Evolutionary conservation across 2,329 filamentous ascomycete species (phyloP), one percentile per base, ranked within the genome.

Genomic region (Fusarium phyllophilum): DNA sequence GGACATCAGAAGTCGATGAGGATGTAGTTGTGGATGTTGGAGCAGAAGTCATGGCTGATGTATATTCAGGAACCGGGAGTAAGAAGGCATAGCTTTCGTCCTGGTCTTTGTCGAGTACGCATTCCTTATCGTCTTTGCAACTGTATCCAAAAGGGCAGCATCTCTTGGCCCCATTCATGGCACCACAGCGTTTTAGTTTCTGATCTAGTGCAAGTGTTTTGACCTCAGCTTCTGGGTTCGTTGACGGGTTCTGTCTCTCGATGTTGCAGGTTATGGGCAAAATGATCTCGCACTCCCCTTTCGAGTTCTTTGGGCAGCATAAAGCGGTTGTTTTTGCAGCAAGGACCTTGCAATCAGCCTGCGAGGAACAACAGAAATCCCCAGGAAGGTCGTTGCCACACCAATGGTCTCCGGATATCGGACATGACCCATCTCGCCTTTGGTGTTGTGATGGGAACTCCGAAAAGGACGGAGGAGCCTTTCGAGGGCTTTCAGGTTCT

Each of bases 121-220:
- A 78, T 24, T 66, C 48, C n/a, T 58, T 61, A 22, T 68, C 51
- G 20, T 57, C 67, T 18, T 65, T 68, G 60, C 77, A 78, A 29
- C 73, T 67, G 34, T 78, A 78, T 14, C 77, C 77, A 57, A 78
- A 78, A 15, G 77, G 77, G 17, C 77, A 78, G 55, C 77, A 78
- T 29, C 51, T 61, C 26, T 44, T 54, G n/a, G 22, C 67, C 14
- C 77, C 77, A 17, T 44, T 59, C 24, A 58, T 64, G 26, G 38
- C 51, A 8, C 77, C 75, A 20, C 77, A 78, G 7, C 57, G 68
- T 52, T 73, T 65, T 34, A 78, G 67, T 22, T 69, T 46, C 45
- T 55, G 60, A 42, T 73, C 54, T 38, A 76, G 66, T 18, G 70
- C 77, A 24, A 71, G 65, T 17, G 77, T 75, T 41, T 75, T 70